phyloP scores from a whole-genome alignment of 2,329 filamentous ascomycete species.

The Fusarium sacchari region DNA sequence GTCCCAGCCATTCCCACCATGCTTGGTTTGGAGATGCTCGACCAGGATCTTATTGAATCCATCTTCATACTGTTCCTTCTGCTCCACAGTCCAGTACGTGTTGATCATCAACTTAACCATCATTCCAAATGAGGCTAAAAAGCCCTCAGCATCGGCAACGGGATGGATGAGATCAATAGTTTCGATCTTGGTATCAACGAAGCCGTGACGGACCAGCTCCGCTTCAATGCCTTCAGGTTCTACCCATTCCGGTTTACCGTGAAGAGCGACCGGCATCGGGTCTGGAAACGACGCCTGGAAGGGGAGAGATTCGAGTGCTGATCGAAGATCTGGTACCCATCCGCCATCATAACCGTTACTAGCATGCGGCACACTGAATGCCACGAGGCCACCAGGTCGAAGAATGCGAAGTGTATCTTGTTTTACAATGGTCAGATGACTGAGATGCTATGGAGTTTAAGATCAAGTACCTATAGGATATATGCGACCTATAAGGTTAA shows the following conservation, averaged over 20 bases:
- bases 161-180: neutral
- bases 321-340: neutral
- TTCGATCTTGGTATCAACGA: fast-evolving
- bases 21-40: neutral
- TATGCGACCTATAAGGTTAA: too few species aligned
- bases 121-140: neutral
- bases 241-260: neutral
- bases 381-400: fast-evolving
- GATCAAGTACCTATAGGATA: too few species aligned
- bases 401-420: fast-evolving
- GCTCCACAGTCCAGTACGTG: neutral
- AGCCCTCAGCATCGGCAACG: neutral
- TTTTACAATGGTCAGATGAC: fast-evolving
- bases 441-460: fast-evolving
- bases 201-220: neutral
- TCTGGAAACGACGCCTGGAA: neutral
- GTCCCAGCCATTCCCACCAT: neutral
- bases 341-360: neutral
- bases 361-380: fast-evolving
- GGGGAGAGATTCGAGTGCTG: neutral
- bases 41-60: neutral
- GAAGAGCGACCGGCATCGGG: neutral
- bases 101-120: neutral
- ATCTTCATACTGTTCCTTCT: neutral
- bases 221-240: fast-evolving